Evolutionary conservation across 352 stramenopile species (phyloP), one percentile per base, ranked within the genome.

Genomic region (Plasmopara muralis): DNA sequence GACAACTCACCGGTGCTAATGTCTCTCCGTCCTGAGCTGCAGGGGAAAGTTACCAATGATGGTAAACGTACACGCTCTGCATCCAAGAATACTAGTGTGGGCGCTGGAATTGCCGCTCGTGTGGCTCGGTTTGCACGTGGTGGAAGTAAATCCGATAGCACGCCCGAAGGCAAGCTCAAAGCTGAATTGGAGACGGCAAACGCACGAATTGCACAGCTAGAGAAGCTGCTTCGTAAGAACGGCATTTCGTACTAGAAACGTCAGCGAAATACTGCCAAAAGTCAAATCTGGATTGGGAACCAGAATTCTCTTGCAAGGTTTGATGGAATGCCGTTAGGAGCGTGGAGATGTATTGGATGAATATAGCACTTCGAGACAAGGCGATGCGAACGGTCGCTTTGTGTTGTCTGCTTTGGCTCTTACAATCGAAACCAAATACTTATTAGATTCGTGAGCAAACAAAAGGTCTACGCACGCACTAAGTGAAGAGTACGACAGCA

Each of bases 1-100:
- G 93, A 97, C 47, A 98, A 98, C 67, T 71, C 74, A 12, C 96
- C 96, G 5, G 74, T 93, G 25, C 72, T 93, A 38, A 97, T 97
- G 74, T 93, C 83, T 50, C 70, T 99, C 42, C 86, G 97, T 61
- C 96, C 97, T 8, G 79, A 89, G 40, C 57, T 68, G 59, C 83
- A 87, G 53, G 83, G 83, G 42, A 89, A 91, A 57, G 87, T 93
- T 57, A 93, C 83, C 54, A 87, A 85, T 41, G 77, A 89, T 60
- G 83, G 83, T 47, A 91, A 92, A 70, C 81, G 81, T 44, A 62
- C 77, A 30, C 76, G 74, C 39, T 74, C 64, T 62, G 58, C 57
- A 28, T 73, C 69, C n/a, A 76, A 76, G 55, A 12, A 50, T 0
- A 70, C 53, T 53, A 75, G 48, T 42, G 54, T 75, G n/a, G 63